These are phyloP conservation scores for Aspergillus incahuasiensis DNA, from an alignment of 495 filamentous ascomycete genomes.

Conservation along the genomic window DNA sequence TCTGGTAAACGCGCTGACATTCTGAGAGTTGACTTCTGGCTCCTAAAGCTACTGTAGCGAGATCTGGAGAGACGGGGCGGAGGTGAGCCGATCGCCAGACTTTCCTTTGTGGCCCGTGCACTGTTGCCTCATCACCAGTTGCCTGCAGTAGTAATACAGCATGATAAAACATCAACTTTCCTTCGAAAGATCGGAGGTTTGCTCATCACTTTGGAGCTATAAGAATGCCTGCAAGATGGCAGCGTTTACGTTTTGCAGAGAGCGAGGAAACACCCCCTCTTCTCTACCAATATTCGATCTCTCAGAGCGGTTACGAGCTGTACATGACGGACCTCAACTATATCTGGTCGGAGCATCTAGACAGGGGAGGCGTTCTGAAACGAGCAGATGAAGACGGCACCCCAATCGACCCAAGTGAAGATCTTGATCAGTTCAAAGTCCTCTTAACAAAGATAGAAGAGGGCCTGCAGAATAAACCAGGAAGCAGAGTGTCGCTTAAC, in stretches of 20 bases:
- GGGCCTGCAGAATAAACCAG: conserved; percentile 47
- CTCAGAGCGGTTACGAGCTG: conserved; percentile 59
- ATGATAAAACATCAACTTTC: no score
- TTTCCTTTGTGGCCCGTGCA: conserved; percentile 20
- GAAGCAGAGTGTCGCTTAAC: conserved; percentile 30
- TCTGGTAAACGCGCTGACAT: conserved; percentile 36
- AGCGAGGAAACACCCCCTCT: conserved; percentile 40
- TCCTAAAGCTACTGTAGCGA: background rate
- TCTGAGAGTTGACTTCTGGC: conserved; percentile 5
- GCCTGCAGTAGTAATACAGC: background rate
- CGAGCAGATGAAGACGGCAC: conserved; percentile 63
- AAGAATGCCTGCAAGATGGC: conserved; percentile 40
- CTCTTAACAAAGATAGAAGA: conserved; percentile 69
- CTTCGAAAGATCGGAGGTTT: no score
- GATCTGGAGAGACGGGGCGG: conserved; percentile 15
- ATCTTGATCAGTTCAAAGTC: conserved; percentile 61
- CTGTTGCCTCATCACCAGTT: conserved; percentile 6
- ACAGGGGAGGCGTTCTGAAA: conserved; percentile 56
- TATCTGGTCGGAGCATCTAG: conserved; percentile 75
- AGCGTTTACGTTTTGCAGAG: conserved; percentile 24
- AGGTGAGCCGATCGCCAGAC: conserved; percentile 30
- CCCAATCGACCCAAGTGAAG: conserved; percentile 82
- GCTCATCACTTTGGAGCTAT: background rate
- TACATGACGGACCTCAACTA: conserved; percentile 78
- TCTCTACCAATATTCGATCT: conserved; percentile 50